phyloP scores from a whole-genome alignment of 1,284 basidiomycete species.

The Trametes sp. region DNA sequence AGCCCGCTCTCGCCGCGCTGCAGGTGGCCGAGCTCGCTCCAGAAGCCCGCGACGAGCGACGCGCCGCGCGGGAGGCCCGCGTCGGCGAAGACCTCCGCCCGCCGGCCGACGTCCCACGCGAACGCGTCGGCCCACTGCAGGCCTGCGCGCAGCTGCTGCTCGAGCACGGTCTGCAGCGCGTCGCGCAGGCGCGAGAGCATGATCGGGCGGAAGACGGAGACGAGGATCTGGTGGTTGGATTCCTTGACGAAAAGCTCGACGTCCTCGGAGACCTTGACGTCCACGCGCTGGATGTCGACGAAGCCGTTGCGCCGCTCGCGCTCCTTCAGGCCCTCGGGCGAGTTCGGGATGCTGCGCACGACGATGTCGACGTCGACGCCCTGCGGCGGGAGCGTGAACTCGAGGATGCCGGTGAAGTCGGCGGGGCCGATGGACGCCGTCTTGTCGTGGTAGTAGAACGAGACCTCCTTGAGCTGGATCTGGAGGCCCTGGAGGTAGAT shows the following conservation, averaged over 20 bases:
- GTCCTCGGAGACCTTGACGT: constrained; percentile 59
- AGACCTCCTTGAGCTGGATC: constrained; percentile 65
- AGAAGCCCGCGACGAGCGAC: constrained; percentile 60
- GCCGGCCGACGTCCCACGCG: constrained; percentile 61
- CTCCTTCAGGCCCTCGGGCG: constrained; percentile 47
- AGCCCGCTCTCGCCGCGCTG: constrained; percentile 46
- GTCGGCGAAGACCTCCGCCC: constrained; percentile 69
- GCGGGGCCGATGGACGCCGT: constrained; percentile 55
- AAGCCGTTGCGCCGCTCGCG: constrained; percentile 57
- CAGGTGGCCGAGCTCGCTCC: constrained; percentile 71
- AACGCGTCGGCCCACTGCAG: constrained; percentile 61
- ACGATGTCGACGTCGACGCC: constrained; percentile 73
- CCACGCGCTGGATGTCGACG: constrained; percentile 61
- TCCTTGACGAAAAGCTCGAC: constrained; percentile 60
- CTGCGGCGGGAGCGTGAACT: constrained; percentile 65
- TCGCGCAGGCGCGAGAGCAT: constrained; percentile 61
- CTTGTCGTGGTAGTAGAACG: constrained; percentile 76
- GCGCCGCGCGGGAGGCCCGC: constrained; percentile 58
- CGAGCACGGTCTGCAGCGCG: constrained; percentile 62
- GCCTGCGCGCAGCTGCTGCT: constrained; percentile 56
- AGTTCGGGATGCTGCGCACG: constrained; percentile 64
- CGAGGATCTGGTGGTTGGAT: constrained; percentile 66
- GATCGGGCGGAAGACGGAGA: constrained; percentile 67
- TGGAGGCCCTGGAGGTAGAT: constrained; percentile 69
- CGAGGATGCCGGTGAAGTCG: constrained; percentile 66